Conservation (phyloP, 352 stramenopile species). For the Globisporangium sylvaticum region DNA sequence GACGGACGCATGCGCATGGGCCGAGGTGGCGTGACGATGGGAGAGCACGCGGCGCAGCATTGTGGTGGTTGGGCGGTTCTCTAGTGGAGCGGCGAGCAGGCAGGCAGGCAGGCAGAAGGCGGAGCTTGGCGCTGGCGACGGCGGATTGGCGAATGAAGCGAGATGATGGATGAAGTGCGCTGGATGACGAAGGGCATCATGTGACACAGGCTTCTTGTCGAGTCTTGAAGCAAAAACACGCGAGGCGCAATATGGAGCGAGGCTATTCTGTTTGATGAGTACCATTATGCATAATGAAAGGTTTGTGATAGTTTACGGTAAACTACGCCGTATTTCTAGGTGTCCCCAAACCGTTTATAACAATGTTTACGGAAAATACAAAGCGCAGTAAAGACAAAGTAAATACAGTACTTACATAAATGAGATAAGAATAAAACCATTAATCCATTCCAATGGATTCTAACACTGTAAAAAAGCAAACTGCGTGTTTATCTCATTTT, state of each 20-base stretch:
- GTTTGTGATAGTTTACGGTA: no score
- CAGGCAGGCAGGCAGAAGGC: neutral
- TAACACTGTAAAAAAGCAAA: no score
- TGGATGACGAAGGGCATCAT: neutral
- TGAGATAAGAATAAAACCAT: no score
- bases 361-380: no score
- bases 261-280: neutral
- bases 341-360: no score
- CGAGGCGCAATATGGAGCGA: neutral
- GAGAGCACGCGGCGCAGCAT: constrained; percentile 7
- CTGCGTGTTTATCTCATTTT: no score
- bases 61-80: neutral
- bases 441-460: no score
- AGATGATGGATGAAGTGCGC: neutral
- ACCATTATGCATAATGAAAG: no score
- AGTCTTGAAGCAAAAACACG: neutral
- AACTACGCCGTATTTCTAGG: no score
- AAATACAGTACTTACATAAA: no score
- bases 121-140: neutral
- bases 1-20: neutral
- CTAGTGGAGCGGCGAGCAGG: neutral
- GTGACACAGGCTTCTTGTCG: neutral
- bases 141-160: neutral
- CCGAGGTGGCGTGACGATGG: neutral
- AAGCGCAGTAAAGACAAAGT: no score